A percentile compares a stretch with the other conserved stretches of the same genome.
Conservation (phyloP, 306 rosid genomes). For the Prinsepia uniflora region DNA sequence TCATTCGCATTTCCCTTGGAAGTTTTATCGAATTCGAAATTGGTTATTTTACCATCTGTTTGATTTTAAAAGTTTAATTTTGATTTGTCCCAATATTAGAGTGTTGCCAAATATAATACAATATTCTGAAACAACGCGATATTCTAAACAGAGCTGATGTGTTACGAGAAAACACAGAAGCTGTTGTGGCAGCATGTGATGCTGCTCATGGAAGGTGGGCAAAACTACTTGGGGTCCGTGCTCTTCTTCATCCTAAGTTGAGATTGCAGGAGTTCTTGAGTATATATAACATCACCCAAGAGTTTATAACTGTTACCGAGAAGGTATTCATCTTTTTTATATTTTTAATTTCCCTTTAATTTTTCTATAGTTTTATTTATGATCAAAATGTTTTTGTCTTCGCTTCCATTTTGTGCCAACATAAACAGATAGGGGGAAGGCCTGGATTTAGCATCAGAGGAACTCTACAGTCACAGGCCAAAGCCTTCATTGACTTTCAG, state of each 20-base stretch:
- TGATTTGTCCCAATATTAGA: constrained; percentile 13
- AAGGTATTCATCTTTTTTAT: constrained; percentile 44
- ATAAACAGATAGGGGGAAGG: constrained; percentile 93
- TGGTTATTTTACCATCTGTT: neutral
- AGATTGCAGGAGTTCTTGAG: constrained; percentile 87
- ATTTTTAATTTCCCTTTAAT: neutral
- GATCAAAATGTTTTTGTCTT: constrained; percentile 16
- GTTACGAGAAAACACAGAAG: constrained; percentile 99
- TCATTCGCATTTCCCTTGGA: neutral
- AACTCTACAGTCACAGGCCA: constrained; percentile 94
- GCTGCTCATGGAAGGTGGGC: constrained; percentile 99
- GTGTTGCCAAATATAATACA: constrained; percentile 28
- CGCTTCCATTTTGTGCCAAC: constrained; percentile 28
- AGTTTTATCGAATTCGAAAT: neutral
- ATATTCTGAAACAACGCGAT: constrained; percentile 53
- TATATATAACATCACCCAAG: constrained; percentile 79
- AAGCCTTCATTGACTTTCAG: constrained; percentile 94
- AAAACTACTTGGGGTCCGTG: constrained; percentile 96
- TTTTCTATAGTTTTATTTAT: constrained; percentile 8
- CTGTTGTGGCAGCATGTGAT: constrained; percentile 99
- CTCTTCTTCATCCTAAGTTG: constrained; percentile 89
- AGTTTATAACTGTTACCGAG: constrained; percentile 87
- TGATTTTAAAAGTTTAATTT: constrained; percentile 12
- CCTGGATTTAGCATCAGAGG: constrained; percentile 99
- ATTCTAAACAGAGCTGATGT: constrained; percentile 92